phyloP scores from a whole-genome alignment of 352 stramenopile species.

The Globisporangium spinosum region DNA sequence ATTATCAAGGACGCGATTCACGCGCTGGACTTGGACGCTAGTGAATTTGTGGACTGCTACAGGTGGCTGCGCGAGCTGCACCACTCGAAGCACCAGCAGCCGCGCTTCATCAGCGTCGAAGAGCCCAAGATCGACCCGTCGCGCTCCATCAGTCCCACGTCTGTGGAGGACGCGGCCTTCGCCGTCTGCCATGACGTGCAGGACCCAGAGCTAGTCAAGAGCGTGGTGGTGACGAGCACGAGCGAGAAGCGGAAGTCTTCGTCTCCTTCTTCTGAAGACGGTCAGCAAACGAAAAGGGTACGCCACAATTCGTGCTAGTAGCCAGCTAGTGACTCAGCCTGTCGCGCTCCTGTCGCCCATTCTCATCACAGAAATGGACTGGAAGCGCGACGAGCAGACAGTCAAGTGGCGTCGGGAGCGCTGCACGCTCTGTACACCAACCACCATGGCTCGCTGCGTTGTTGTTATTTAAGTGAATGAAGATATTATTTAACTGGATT shows the following conservation, averaged over 20 bases:
- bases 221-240: not conserved
- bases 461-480: slow-evolving; percentile 18
- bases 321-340: not conserved
- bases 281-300: slow-evolving; percentile 6
- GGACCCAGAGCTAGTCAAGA: not conserved
- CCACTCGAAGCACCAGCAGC: slow-evolving; percentile 16
- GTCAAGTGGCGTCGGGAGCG: not conserved
- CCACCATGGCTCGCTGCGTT: not conserved
- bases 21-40: slow-evolving; percentile 17
- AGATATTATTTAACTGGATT: slow-evolving; percentile 8
- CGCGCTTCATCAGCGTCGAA: slow-evolving; percentile 38
- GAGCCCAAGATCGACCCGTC: slow-evolving; percentile 31
- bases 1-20: slow-evolving; percentile 31
- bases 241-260: slow-evolving; percentile 3
- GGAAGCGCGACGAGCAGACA: not conserved
- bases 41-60: slow-evolving; percentile 35
- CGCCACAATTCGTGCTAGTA: slow-evolving; percentile 1
- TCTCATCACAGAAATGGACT: slow-evolving; percentile 1
- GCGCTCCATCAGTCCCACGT: slow-evolving; percentile 37
- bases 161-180: slow-evolving; percentile 25
- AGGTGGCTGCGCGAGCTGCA: slow-evolving; percentile 31
- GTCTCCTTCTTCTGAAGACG: not conserved
- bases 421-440: not conserved
- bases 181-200: not conserved
- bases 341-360: not conserved